Percentiles rank a stretch among this genome's conserved stretches.
These are phyloP conservation scores for Caryopteris hybrid DNA, from an alignment of 305 asterid species.

Conservation along the genomic window DNA sequence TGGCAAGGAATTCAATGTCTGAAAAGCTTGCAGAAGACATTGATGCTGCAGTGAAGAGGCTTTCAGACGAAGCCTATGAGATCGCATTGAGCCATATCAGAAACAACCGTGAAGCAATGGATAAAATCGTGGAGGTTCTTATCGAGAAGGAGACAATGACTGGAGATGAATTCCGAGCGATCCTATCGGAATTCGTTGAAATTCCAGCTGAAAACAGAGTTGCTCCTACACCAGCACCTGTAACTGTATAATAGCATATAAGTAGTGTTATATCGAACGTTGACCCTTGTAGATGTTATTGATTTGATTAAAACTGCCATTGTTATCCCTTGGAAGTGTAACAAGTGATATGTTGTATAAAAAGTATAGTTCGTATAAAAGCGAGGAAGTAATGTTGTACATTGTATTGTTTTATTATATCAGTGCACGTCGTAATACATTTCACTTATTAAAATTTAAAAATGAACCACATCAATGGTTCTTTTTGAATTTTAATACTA, in stretches of 20 bases:
- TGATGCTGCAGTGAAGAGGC: conserved; percentile 74
- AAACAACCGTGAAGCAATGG: conserved; percentile 90
- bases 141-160: conserved; percentile 85
- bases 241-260: conserved; percentile 44
- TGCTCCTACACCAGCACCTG: conserved; percentile 50
- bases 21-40: conserved; percentile 96
- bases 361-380: not conserved
- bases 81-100: conserved; percentile 69
- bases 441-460: no score
- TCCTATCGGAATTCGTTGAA: conserved; percentile 73
- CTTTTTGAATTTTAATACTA: no score
- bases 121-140: conserved; percentile 88
- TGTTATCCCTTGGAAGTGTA: not conserved
- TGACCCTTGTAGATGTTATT: not conserved
- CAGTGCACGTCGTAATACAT: not conserved
- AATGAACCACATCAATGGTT: no score
- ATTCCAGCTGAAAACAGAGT: conserved; percentile 78
- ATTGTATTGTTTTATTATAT: no score
- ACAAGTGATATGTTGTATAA: not conserved
- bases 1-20: conserved; percentile 96
- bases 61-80: conserved; percentile 77
- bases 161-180: conserved; percentile 92
- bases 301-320: not conserved
- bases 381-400: not conserved
- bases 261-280: not conserved